Conservation (phyloP, 1,284 basidiomycete genomes). For the Pholiota adiposa region DNA sequence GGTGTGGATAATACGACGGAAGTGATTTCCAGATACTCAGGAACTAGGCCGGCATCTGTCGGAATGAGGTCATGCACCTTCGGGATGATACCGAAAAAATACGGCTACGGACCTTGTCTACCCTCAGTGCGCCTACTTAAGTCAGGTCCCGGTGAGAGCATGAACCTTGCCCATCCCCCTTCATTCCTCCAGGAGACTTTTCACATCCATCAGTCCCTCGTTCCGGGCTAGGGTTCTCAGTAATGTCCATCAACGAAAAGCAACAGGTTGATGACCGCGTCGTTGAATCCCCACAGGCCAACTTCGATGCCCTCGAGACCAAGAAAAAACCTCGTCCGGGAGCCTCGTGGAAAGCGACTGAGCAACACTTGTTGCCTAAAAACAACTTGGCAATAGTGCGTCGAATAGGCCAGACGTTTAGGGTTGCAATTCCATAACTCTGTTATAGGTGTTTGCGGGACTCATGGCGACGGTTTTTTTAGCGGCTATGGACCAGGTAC, state of each 20-base stretch:
- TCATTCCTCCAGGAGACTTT: not conserved
- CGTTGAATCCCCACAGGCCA: not conserved
- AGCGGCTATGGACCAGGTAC: slow-evolving; percentile 61
- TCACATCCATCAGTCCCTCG: not conserved
- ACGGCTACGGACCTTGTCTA: slow-evolving; percentile 17
- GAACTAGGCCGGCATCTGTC: not conserved
- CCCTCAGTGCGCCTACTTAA: slow-evolving; percentile 8
- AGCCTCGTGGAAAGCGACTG: slow-evolving; percentile 55
- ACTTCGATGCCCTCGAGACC: not conserved
- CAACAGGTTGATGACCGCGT: not conserved
- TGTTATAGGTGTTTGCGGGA: slow-evolving; percentile 53
- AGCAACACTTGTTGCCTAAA: slow-evolving; percentile 56
- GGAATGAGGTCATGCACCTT: slow-evolving; percentile 1
- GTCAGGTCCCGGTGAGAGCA: slow-evolving; percentile 18
- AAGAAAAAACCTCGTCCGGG: slow-evolving; percentile 40
- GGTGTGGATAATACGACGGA: not conserved
- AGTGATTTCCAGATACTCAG: not conserved
- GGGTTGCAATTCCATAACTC: not conserved
- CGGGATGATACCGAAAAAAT: slow-evolving; percentile 8
- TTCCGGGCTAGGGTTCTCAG: not conserved
- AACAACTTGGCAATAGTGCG: slow-evolving; percentile 54
- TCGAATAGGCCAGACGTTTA: slow-evolving; percentile 7
- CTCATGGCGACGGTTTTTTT: slow-evolving; percentile 60
- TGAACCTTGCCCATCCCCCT: not conserved
- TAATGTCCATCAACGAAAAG: slow-evolving; percentile 5